phyloP scores from a whole-genome alignment of 2,329 filamentous ascomycete species.

The Colletotrichum sojae region DNA sequence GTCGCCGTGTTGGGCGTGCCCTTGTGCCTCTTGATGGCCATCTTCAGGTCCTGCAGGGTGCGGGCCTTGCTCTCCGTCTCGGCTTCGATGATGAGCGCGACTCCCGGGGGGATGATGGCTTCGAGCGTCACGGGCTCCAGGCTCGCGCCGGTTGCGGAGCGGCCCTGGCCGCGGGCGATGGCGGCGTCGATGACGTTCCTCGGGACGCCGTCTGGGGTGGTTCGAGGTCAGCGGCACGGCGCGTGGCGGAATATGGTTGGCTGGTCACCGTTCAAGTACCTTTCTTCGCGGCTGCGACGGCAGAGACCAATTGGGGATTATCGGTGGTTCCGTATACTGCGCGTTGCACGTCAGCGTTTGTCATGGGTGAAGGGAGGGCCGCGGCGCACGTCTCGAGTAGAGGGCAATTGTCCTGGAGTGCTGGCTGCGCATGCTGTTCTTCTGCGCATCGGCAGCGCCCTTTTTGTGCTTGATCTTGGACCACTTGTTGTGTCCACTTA shows the following conservation, averaged over 20 bases:
- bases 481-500: constrained; percentile 91
- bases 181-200: constrained; percentile 88
- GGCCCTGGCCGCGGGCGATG: constrained; percentile 89
- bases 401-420: constrained; percentile 82
- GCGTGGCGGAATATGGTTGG: constrained; percentile 27
- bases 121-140: constrained; percentile 87
- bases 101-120: constrained; percentile 81
- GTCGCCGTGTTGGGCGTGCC: constrained; percentile 76
- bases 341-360: constrained; percentile 36
- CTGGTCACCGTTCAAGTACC: constrained; percentile 56
- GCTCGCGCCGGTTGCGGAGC: constrained; percentile 79
- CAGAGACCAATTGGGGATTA: constrained; percentile 82
- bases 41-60: constrained; percentile 79
- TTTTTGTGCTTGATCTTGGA: constrained; percentile 97
- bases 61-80: constrained; percentile 87
- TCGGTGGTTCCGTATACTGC: constrained; percentile 80
- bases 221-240: constrained; percentile 15
- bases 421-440: constrained; percentile 77
- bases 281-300: constrained; percentile 85
- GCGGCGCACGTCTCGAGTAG: constrained; percentile 77
- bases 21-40: constrained; percentile 78
- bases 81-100: constrained; percentile 86
- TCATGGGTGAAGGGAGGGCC: not conserved
- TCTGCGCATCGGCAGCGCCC: constrained; percentile 85
- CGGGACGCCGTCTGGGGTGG: constrained; percentile 76